Conservation (phyloP, 257 asterid genomes). For the Forsythia suspensa region DNA sequence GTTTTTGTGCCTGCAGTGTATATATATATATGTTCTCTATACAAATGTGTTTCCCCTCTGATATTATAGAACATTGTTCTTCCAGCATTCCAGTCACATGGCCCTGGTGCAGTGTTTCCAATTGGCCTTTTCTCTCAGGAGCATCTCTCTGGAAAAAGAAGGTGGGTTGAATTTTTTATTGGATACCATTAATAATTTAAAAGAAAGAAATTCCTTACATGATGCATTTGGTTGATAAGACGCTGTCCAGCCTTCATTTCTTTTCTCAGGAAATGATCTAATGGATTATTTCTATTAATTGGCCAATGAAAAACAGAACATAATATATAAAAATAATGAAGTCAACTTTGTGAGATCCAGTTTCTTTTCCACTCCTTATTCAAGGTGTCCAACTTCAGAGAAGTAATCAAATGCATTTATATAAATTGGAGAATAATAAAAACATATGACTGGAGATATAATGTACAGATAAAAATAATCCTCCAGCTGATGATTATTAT, state of each 20-base stretch:
- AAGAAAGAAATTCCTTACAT: background rate
- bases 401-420: background rate
- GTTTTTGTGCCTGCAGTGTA: background rate
- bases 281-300: background rate
- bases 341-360: background rate
- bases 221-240: background rate
- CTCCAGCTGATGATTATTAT: background rate
- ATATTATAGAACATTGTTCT: slow-evolving; percentile 8
- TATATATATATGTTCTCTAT: background rate
- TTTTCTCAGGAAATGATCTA: background rate
- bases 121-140: slow-evolving; percentile 50
- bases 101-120: slow-evolving; percentile 50
- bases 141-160: slow-evolving; percentile 37
- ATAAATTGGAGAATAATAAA: background rate
- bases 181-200: background rate
- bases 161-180: slow-evolving; percentile 34
- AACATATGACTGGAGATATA: background rate
- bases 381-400: background rate
- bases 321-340: background rate
- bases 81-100: slow-evolving; percentile 45
- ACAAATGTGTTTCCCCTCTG: background rate
- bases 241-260: background rate
- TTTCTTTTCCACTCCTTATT: background rate
- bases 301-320: background rate
- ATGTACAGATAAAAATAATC: background rate